phyloP scores from a whole-genome alignment of 495 filamentous ascomycete genomes.

The Cryomyces minteri region DNA sequence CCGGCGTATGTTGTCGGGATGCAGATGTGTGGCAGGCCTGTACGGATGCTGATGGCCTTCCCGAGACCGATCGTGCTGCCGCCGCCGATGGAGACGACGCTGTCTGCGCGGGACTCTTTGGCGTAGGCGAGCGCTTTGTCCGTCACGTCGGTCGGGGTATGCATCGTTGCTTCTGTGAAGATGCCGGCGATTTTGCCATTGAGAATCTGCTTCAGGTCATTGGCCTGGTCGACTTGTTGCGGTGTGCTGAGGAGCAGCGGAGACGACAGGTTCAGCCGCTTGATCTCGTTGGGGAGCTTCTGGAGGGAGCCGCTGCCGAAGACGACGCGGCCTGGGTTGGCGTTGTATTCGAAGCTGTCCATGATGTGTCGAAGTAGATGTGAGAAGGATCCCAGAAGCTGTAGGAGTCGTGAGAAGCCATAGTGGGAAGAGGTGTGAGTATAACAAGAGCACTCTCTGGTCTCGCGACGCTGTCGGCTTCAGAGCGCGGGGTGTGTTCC shows the following conservation, averaged over 20 bases:
- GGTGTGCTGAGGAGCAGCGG: constrained; percentile 43
- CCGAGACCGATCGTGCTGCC: constrained; percentile 48
- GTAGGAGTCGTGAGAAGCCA: too few species aligned
- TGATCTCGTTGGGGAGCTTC: constrained; percentile 39
- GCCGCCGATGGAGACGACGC: constrained; percentile 22
- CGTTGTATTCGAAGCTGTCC: constrained; percentile 44
- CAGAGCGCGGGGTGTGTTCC: too few species aligned
- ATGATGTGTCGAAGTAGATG: constrained; percentile 16
- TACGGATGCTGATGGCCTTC: constrained; percentile 47
- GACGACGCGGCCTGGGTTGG: constrained; percentile 38
- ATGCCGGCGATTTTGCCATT: constrained; percentile 33
- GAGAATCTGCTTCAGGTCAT: constrained; percentile 29
- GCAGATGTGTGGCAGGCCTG: constrained; percentile 43
- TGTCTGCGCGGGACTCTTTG: constrained; percentile 28
- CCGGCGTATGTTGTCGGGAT: constrained; percentile 55
- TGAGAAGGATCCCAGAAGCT: too few species aligned
- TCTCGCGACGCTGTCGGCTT: too few species aligned
- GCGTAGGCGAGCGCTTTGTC: constrained; percentile 38
- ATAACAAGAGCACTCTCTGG: too few species aligned
- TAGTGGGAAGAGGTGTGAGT: too few species aligned
- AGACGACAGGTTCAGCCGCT: constrained; percentile 31
- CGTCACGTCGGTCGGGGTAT: constrained; percentile 46
- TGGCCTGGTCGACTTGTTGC: constrained; percentile 33
- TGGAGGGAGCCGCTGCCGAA: constrained; percentile 44
- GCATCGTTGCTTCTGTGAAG: constrained; percentile 48